phyloP scores from a whole-genome alignment of 129 eudicot genomes.

The Flaveria brownii region DNA sequence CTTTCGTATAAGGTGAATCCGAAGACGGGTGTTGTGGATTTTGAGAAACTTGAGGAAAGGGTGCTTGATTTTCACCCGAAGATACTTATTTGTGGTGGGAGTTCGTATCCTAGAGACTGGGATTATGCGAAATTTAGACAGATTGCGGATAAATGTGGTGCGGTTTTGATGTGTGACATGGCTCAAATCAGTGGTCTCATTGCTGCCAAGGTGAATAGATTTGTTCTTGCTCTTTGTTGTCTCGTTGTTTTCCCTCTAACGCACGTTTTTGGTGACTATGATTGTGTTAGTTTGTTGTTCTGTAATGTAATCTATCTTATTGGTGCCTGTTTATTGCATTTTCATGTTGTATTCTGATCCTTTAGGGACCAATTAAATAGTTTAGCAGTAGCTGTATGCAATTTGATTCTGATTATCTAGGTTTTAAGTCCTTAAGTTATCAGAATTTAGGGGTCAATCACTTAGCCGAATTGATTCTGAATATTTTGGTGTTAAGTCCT shows the following conservation, averaged over 20 bases:
- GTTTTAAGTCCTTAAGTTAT: not conserved
- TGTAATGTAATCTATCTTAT: not conserved
- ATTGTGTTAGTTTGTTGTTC: not conserved
- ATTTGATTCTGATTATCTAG: not conserved
- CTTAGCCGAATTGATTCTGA: not conserved
- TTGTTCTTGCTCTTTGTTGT: not conserved
- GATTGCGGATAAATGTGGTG: conserved; percentile 89
- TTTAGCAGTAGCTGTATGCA: not conserved
- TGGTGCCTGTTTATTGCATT: not conserved
- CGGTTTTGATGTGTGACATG: conserved; percentile 91
- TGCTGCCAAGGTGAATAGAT: conserved; percentile 79
- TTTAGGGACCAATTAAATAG: not conserved
- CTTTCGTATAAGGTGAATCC: conserved; percentile 81
- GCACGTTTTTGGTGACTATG: no score
- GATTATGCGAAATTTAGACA: conserved; percentile 82
- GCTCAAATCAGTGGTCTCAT: conserved; percentile 97
- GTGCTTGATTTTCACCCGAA: conserved; percentile 91
- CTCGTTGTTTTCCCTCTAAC: not conserved
- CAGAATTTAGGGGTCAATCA: not conserved
- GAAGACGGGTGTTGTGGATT: conserved; percentile 77
- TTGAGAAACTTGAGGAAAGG: conserved; percentile 82
- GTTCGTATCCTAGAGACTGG: conserved; percentile 96
- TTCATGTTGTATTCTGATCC: not conserved
- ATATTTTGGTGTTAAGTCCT: not conserved
- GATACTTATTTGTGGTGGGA: conserved; percentile 95